Conservation (phyloP, 1,139 yeast species). For the Eremothecium coryli region DNA sequence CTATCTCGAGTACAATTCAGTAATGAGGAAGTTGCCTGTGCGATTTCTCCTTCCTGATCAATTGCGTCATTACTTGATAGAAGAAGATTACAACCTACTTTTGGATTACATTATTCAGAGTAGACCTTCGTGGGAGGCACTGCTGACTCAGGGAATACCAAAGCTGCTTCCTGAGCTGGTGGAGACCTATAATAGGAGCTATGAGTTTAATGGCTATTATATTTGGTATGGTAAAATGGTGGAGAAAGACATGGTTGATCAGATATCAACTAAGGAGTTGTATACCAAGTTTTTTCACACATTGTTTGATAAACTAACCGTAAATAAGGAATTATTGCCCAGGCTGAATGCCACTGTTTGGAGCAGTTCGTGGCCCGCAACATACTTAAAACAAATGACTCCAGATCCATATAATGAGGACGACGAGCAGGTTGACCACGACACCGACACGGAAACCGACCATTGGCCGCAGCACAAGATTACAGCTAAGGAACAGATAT, state of each 20-base stretch:
- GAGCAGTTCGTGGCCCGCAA: constrained; percentile 6
- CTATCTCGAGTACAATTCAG: constrained; percentile 9
- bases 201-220: constrained; percentile 11
- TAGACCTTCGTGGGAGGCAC: constrained; percentile 9
- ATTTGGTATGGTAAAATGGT: constrained; percentile 10
- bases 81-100: constrained; percentile 18
- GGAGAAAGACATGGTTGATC: background rate
- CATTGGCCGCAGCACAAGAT: constrained; percentile 7
- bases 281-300: constrained; percentile 8
- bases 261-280: constrained; percentile 2
- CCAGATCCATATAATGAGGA: constrained; percentile 1
- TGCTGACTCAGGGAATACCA: constrained; percentile 7
- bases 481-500: constrained; percentile 21
- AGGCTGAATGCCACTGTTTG: constrained; percentile 9
- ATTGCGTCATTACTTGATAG: constrained; percentile 13
- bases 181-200: constrained; percentile 7
- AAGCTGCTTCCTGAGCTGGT: constrained; percentile 3
- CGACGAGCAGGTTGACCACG: constrained; percentile 5
- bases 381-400: background rate
- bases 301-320: constrained; percentile 11
- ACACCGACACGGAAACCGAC: constrained; percentile 7
- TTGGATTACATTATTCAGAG: constrained; percentile 18
- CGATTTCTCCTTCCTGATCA: constrained; percentile 12
- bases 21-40: constrained; percentile 13
- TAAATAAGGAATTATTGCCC: constrained; percentile 9